Base-by-base conservation (phyloP, 768 basidiomycete genomes). In the Amanita subjunquillea region DNA sequence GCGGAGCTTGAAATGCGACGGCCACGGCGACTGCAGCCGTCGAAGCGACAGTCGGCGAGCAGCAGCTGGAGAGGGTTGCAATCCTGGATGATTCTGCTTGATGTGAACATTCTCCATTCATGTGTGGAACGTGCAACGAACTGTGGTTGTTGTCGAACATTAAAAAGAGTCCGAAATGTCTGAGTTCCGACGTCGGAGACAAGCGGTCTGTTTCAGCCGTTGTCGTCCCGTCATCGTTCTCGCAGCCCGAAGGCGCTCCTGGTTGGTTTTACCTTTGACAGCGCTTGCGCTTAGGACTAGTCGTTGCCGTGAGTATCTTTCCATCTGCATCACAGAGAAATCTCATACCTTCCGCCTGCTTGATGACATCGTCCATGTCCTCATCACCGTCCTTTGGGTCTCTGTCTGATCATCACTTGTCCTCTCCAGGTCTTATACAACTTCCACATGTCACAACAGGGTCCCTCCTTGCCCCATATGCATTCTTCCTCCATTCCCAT, bases 401-500 rank as follows among this genome's bases (percentile, higher is more conserved):
- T 53, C 38, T 54, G 27, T 61, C 50, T 62, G 63, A 65, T 56
- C 54, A 64, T 56, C 65, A 69, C 50, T 51, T 54, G 55, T 57
- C 61, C 55, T 29, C 66, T 55, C 53, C 61, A 57, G 54, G 55
- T 53, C 54, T 61, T 60, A 56, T 66, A 65, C 65, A 62, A 60
- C 56, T 64, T 40, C 54, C 63, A 55, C 55, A 70, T 60, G 62
- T 64, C 65, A 49, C 69, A 73, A 55, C 70, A 74, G 64, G 69
- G 74, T 58, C 72, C 74, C 55, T 60, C 62, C 17, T 57, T 68
- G 55, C 58, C 66, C 30, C 76, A 76, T 51, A 72, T 73, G 9
- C 76, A 82, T 49, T 80, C 83, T 23, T 77, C 82, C 0, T 72
- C 82, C 40, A 72, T 80, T 48, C 80, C 79, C 34, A 83, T 87